Conservation (phyloP, 2,329 filamentous ascomycete species). For the Emmonsiellopsis sp. region DNA sequence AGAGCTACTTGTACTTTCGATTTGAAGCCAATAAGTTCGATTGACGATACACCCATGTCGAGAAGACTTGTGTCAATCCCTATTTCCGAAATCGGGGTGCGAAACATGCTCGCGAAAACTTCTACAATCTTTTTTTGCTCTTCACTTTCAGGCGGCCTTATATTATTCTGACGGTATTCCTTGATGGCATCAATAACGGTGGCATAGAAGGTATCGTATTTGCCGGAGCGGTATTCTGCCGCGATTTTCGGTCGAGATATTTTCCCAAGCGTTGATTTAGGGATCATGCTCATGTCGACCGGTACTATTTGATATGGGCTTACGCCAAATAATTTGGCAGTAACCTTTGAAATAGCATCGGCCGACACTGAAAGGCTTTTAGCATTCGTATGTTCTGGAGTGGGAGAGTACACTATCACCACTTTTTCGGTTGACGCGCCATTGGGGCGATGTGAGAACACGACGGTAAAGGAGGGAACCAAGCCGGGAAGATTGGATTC, state of each 20-base stretch:
- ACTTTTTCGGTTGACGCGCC: slow-evolving; percentile 30
- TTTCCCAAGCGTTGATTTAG: slow-evolving; percentile 34
- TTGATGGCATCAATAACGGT: slow-evolving; percentile 8
- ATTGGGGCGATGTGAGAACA: slow-evolving; percentile 29
- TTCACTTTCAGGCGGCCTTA: background rate
- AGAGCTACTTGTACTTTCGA: slow-evolving; percentile 22
- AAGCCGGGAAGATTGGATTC: slow-evolving; percentile 18
- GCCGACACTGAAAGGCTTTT: slow-evolving; percentile 12
- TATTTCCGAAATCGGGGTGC: slow-evolving; percentile 5
- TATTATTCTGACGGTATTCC: slow-evolving; percentile 1
- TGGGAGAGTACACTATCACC: slow-evolving; percentile 31
- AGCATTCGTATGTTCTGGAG: slow-evolving; percentile 16
- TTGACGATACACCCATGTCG: slow-evolving; percentile 29
- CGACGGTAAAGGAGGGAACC: slow-evolving; percentile 22
- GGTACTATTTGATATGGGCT: slow-evolving; percentile 20
- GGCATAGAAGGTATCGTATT: slow-evolving; percentile 14
- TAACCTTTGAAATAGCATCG: slow-evolving; percentile 14
- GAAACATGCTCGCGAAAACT: slow-evolving; percentile 1
- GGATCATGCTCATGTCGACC: slow-evolving; percentile 16
- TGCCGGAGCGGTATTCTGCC: slow-evolving; percentile 18
- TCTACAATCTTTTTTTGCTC: background rate
- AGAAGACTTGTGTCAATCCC: slow-evolving; percentile 19
- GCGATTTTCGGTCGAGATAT: slow-evolving; percentile 30
- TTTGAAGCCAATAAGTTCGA: slow-evolving; percentile 35
- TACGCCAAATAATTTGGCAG: slow-evolving; percentile 6